Evolutionary conservation across 2,329 filamentous ascomycete species (phyloP), one percentile per base, ranked within the genome.

Genomic region (Pseudonectria foliicola): DNA sequence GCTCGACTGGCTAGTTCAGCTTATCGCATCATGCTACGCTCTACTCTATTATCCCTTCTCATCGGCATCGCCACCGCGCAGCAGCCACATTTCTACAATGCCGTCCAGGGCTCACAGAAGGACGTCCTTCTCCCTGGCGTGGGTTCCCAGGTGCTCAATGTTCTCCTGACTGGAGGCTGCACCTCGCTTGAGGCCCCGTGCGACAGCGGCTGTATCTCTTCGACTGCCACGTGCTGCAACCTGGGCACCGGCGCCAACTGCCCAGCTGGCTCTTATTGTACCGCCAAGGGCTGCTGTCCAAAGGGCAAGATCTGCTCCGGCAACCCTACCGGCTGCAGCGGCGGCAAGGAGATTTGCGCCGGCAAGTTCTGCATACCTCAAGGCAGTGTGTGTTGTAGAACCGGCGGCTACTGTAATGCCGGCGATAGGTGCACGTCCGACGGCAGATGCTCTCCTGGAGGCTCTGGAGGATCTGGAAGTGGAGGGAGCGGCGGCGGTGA

Each of bases 261-360:
- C 43, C 46, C 53, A 7, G n/a, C 31, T 10, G 57, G 54, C 6
- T 43, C 53, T 13, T 50, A 50, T 38, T 62, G 59, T 35, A 38
- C 45, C 25, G 6, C 28, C 3, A 42, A 46, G 5, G 57, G 57
- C n/a, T 62, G 59, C 46, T 62, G 59, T 32, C 39, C 43, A 10
- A 33, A 43, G n/a, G 60, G 60, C 32, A 38, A 54, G 33, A 37
- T 49, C 13, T 62, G 59, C 45, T 39, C 45, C 4, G 56, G 57
- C n/a, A n/a, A 36, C 10, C 46, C 53, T 7, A 36, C 43, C 2
- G 51, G 48, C 12, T 59, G 55, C n/a, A 29, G 31, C 7, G 12
- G 42, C 0, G 55, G 47, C 27, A 45, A 54, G 25, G 45, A 40
- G 5, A 34, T 44, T 10, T 61, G 58, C 34, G 46, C 45, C 18